A percentile compares a stretch with the other conserved stretches of the same genome.
Conservation (phyloP, 345 rosid species). For the Durio zibethinus region DNA sequence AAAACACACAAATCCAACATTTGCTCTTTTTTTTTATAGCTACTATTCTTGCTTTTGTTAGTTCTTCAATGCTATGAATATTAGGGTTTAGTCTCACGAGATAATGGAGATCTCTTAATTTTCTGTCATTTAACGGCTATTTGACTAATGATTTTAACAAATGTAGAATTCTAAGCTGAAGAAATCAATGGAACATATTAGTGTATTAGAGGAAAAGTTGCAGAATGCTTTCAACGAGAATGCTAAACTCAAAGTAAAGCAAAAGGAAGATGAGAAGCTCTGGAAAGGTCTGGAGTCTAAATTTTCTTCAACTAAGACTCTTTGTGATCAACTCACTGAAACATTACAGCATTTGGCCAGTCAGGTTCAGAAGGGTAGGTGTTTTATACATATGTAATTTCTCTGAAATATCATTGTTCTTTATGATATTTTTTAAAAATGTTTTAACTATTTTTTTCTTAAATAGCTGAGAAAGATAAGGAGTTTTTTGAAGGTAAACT, state of each 20-base stretch:
- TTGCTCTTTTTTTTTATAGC: background rate
- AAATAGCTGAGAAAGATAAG: slow-evolving; percentile 66
- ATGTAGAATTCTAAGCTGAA: slow-evolving; percentile 75
- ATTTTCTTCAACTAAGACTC: slow-evolving; percentile 73
- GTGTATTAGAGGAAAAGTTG: slow-evolving; percentile 68
- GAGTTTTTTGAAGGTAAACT: slow-evolving; percentile 44
- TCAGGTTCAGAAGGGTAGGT: slow-evolving; percentile 79
- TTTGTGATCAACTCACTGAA: slow-evolving; percentile 82
- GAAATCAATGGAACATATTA: slow-evolving; percentile 61
- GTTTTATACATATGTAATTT: slow-evolving; percentile 2
- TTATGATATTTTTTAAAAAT: background rate
- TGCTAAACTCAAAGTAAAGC: slow-evolving; percentile 80
- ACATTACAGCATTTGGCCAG: slow-evolving; percentile 70
- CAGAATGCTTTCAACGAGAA: slow-evolving; percentile 89
- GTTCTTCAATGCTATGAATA: background rate
- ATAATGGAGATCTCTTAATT: background rate
- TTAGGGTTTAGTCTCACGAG: slow-evolving; percentile 4
- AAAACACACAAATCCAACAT: background rate
- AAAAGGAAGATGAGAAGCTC: slow-evolving; percentile 86
- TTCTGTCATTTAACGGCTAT: slow-evolving; percentile 3
- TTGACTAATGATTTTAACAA: slow-evolving; percentile 14
- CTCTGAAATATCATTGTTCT: background rate
- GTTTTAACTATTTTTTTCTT: slow-evolving; percentile 24
- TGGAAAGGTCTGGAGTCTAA: slow-evolving; percentile 92
- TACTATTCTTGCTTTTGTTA: background rate